Percentiles rank a stretch among this genome's conserved stretches.
Conservation (phyloP, 129 eudicot species). For the Helianthus tuberosus region DNA sequence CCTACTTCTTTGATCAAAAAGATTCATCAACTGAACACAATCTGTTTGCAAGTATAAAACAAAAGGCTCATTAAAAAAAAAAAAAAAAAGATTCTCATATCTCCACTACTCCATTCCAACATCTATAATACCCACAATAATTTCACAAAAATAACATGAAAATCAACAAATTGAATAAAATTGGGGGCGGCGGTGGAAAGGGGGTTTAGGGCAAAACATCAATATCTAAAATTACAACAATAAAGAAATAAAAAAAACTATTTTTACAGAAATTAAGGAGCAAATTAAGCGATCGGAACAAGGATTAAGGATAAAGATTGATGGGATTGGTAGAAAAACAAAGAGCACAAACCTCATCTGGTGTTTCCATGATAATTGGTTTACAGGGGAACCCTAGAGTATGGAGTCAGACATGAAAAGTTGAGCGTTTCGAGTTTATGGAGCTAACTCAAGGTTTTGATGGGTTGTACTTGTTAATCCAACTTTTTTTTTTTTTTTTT, state of each 20-base stretch:
- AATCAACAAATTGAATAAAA: background rate
- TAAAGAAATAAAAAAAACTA: background rate
- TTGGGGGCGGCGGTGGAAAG: background rate
- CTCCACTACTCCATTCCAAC: background rate
- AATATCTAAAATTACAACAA: background rate
- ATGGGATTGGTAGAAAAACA: background rate
- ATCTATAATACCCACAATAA: background rate
- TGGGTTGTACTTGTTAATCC: no score
- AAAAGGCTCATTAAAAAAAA: background rate
- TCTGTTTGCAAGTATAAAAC: background rate
- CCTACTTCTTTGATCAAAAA: background rate
- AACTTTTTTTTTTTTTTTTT: no score
- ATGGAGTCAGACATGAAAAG: no score
- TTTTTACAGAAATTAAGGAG: background rate
- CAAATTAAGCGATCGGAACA: constrained; percentile 12
- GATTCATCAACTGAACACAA: background rate
- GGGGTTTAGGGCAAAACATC: background rate
- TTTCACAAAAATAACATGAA: no score
- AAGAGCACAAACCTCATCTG: constrained; percentile 26
- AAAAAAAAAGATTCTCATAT: background rate
- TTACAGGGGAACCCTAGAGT: constrained; percentile 29
- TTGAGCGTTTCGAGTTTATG: no score
- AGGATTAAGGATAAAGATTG: background rate
- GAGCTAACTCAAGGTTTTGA: no score
- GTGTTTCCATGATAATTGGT: constrained; percentile 2